Evolutionary conservation across 1,139 yeast genomes (phyloP).

Genomic region (Kodamaea fungicola): DNA sequence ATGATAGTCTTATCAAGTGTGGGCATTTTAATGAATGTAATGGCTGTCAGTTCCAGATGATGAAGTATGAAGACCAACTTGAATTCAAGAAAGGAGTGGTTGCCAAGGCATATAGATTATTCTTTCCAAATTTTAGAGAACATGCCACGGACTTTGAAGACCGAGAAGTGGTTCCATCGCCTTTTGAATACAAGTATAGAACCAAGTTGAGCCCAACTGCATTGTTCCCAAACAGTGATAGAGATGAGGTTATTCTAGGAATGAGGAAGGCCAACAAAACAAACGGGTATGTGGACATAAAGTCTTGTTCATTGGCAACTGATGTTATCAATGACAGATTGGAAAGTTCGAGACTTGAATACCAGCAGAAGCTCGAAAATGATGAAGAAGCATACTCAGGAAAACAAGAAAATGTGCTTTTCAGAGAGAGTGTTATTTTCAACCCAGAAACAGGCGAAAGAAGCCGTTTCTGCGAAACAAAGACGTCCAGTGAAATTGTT

Average conservation of each 20-base stretch:
- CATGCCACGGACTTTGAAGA: background rate
- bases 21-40: conserved; percentile 72
- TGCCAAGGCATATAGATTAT: conserved; percentile 32
- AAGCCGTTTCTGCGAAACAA: conserved; percentile 23
- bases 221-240: conserved; percentile 10
- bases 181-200: conserved; percentile 34
- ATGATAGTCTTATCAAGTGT: conserved; percentile 44
- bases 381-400: background rate
- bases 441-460: conserved; percentile 32
- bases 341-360: conserved; percentile 3
- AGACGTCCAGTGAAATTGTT: conserved; percentile 24
- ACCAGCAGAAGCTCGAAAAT: conserved; percentile 3
- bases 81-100: conserved; percentile 27
- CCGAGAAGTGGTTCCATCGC: conserved; percentile 20
- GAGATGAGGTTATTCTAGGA: conserved; percentile 30
- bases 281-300: conserved; percentile 25
- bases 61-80: conserved; percentile 38
- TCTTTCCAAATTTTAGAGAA: conserved; percentile 27
- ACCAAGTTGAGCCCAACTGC: conserved; percentile 39
- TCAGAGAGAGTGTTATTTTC: conserved; percentile 34
- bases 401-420: conserved; percentile 17
- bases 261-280: conserved; percentile 17
- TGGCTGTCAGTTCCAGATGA: conserved; percentile 47
- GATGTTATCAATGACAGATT: conserved; percentile 20
- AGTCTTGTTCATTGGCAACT: conserved; percentile 31